A percentile compares a stretch with the other conserved stretches of the same genome.
Conservation (phyloP, 192 early-diverging fungal species). For the Funneliformis geosporum region DNA sequence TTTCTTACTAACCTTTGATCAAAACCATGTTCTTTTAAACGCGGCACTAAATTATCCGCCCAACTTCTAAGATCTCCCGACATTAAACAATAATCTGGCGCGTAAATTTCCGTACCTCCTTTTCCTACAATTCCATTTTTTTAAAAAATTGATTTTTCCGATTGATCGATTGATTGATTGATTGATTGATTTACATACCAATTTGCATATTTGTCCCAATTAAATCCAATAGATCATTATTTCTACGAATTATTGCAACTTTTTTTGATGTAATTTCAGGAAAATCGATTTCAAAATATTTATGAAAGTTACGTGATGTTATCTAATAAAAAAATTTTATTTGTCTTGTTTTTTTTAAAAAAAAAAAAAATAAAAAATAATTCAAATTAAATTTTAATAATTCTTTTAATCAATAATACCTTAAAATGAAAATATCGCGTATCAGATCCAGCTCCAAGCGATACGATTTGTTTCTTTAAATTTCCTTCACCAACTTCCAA, state of each 20-base stretch:
- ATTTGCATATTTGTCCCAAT: slow-evolving; percentile 38
- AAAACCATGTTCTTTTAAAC: slow-evolving; percentile 58
- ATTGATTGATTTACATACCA: neutral
- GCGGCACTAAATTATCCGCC: slow-evolving; percentile 53
- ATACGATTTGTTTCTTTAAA: slow-evolving; percentile 75
- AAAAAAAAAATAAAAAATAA: neutral
- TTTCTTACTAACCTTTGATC: slow-evolving; percentile 52
- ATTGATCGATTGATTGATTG: neutral
- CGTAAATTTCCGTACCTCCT: slow-evolving; percentile 77
- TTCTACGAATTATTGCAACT: slow-evolving; percentile 59
- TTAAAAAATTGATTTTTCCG: neutral
- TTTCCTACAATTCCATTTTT: slow-evolving; percentile 44
- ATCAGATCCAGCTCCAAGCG: slow-evolving; percentile 89
- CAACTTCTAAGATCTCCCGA: slow-evolving; percentile 83
- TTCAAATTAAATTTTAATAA: neutral
- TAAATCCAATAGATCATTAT: slow-evolving; percentile 40
- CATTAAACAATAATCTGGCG: slow-evolving; percentile 68
- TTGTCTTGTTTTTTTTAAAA: no score
- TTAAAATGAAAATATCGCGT: slow-evolving; percentile 86
- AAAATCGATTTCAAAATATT: slow-evolving; percentile 94
- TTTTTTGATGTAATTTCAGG: slow-evolving; percentile 84
- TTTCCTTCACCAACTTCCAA: slow-evolving; percentile 36
- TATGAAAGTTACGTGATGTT: slow-evolving; percentile 29
- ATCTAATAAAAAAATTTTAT: neutral
- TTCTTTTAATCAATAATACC: slow-evolving; percentile 36